phyloP scores from a whole-genome alignment of 805 yeast genomes.

The Nakazawaea sp. region DNA sequence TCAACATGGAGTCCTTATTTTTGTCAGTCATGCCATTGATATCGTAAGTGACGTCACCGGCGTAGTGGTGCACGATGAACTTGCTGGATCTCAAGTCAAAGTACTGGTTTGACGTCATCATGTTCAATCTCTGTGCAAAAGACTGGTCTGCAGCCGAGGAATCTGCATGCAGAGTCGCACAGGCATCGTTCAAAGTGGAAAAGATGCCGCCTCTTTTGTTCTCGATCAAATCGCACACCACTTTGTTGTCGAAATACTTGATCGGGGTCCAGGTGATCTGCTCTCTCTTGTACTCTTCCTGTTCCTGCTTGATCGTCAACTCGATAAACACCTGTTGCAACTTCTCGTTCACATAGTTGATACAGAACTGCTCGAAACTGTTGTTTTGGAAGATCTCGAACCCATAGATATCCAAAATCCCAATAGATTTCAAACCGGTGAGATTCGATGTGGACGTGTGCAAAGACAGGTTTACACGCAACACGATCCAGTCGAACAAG shows the following conservation, averaged over 20 bases:
- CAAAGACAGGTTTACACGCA: slow-evolving; percentile 77
- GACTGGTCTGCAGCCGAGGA: slow-evolving; percentile 95
- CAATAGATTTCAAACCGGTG: slow-evolving; percentile 54
- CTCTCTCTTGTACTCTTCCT: slow-evolving; percentile 94
- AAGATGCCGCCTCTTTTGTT: slow-evolving; percentile 90
- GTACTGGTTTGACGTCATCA: slow-evolving; percentile 77
- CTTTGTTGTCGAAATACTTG: slow-evolving; percentile 90
- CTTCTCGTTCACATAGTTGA: slow-evolving; percentile 93
- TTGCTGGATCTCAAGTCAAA: slow-evolving; percentile 85
- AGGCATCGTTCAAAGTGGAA: slow-evolving; percentile 94
- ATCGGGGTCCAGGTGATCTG: slow-evolving; percentile 97
- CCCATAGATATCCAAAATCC: slow-evolving; percentile 93
- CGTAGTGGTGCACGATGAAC: slow-evolving; percentile 91
- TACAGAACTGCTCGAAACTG: slow-evolving; percentile 92
- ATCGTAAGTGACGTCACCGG: slow-evolving; percentile 96
- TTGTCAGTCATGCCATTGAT: slow-evolving; percentile 89
- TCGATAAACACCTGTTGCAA: slow-evolving; percentile 95
- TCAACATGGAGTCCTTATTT: slow-evolving; percentile 89
- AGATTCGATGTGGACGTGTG: slow-evolving; percentile 15
- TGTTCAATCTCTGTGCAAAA: slow-evolving; percentile 83
- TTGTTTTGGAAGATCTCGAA: slow-evolving; percentile 94
- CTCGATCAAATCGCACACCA: slow-evolving; percentile 95
- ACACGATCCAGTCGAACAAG: slow-evolving; percentile 94
- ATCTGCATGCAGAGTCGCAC: slow-evolving; percentile 98
- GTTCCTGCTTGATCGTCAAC: slow-evolving; percentile 92